A percentile compares a stretch with the other conserved stretches of the same genome.
Evolutionary conservation across 495 filamentous ascomycete genomes (phyloP).

Genomic region (Diplogelasinospora grovesii): DNA sequence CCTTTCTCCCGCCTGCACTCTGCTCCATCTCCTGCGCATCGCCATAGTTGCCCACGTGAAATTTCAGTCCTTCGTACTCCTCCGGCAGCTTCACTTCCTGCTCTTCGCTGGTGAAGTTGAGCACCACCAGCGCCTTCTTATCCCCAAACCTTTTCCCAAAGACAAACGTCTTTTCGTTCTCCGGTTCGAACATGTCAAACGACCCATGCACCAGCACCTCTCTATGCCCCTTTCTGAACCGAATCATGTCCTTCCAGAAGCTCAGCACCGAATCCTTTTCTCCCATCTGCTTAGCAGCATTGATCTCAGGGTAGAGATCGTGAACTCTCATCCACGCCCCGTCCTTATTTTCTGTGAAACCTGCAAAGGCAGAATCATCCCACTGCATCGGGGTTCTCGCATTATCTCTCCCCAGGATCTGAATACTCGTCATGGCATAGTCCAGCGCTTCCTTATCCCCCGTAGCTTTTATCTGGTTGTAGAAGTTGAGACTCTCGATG

Average conservation of each 20-base stretch:
- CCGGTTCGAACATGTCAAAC: slow-evolving; percentile 34
- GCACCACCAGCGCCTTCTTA: slow-evolving; percentile 18
- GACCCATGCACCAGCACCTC: slow-evolving; percentile 42
- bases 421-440: slow-evolving; percentile 48
- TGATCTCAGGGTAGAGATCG: slow-evolving; percentile 45
- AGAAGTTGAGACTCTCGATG: slow-evolving; percentile 62
- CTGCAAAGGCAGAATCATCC: slow-evolving; percentile 29
- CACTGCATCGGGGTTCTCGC: slow-evolving; percentile 58
- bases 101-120: slow-evolving; percentile 29
- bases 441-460: slow-evolving; percentile 37
- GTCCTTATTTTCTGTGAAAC: slow-evolving; percentile 17
- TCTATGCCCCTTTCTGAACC: slow-evolving; percentile 33
- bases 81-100: slow-evolving; percentile 19
- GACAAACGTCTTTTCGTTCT: slow-evolving; percentile 36
- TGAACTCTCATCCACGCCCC: slow-evolving; percentile 52
- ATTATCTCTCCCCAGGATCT: slow-evolving; percentile 51
- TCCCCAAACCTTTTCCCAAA: slow-evolving; percentile 30
- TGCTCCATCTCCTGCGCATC: slow-evolving; percentile 13
- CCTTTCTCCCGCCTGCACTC: neutral
- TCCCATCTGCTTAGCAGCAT: slow-evolving; percentile 40
- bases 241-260: slow-evolving; percentile 42
- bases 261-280: slow-evolving; percentile 25
- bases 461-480: slow-evolving; percentile 25
- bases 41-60: slow-evolving; percentile 20
- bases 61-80: slow-evolving; percentile 11